Percentiles rank a stretch among this genome's conserved stretches.
phyloP scores from a whole-genome alignment of 2,329 filamentous ascomycete species.

The Colletotrichum theobromicola region DNA sequence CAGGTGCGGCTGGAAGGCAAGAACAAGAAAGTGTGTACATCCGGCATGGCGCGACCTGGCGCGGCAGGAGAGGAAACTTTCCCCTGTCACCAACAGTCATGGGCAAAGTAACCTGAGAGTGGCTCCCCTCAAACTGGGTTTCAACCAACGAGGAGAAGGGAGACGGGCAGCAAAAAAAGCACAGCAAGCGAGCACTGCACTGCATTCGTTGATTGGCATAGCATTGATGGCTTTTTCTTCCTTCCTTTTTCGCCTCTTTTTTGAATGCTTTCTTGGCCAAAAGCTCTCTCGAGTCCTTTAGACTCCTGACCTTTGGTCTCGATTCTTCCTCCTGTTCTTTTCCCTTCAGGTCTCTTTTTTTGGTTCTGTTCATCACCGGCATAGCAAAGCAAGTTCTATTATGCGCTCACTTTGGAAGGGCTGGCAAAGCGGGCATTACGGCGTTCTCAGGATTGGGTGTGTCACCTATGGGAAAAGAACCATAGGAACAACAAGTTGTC shows the following conservation, averaged over 20 bases:
- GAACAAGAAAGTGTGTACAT: not conserved
- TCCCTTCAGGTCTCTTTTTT: not conserved
- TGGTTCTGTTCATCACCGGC: not conserved
- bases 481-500: not conserved
- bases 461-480: not conserved
- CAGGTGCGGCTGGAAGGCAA: not conserved
- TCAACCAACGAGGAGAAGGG: not conserved
- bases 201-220: not conserved
- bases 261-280: not conserved
- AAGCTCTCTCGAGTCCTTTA: not conserved
- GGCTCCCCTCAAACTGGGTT: not conserved
- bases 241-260: not conserved
- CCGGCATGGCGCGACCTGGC: not conserved
- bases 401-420: not conserved
- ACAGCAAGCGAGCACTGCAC: constrained; percentile 18
- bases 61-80: not conserved
- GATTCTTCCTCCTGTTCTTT: not conserved
- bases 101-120: not conserved
- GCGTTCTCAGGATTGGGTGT: not conserved
- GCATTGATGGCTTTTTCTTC: not conserved
- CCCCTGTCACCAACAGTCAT: not conserved
- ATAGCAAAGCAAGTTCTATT: constrained; percentile 11
- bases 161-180: not conserved
- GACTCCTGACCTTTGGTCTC: not conserved
- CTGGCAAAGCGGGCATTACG: not conserved